These are phyloP conservation scores for Xylaria palmicola DNA, from an alignment of 495 filamentous ascomycete species.

Conservation along the genomic window DNA sequence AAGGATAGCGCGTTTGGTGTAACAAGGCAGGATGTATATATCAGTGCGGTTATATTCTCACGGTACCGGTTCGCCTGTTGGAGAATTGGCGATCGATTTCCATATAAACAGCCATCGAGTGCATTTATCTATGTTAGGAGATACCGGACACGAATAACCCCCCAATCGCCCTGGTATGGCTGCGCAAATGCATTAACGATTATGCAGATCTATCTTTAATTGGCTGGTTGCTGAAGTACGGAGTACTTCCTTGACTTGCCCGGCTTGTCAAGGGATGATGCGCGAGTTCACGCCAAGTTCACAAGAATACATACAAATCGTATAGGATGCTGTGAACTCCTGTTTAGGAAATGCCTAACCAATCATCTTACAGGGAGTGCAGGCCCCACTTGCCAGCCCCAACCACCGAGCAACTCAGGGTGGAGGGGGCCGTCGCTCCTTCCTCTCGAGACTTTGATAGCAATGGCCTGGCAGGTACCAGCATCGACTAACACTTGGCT, in stretches of 20 bases:
- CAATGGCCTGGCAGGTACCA: not conserved
- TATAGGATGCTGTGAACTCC: slow-evolving; percentile 22
- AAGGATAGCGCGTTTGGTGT: not conserved
- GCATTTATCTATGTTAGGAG: too few species aligned
- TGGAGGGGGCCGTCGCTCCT: slow-evolving; percentile 1
- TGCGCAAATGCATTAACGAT: too few species aligned
- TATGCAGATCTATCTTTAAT: too few species aligned
- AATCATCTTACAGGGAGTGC: slow-evolving; percentile 20
- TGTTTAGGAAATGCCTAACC: slow-evolving; percentile 17
- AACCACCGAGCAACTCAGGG: not conserved
- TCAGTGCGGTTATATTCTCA: too few species aligned
- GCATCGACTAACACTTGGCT: slow-evolving; percentile 11
- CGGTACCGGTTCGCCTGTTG: too few species aligned
- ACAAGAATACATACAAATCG: slow-evolving; percentile 16
- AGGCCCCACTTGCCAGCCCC: slow-evolving; percentile 1
- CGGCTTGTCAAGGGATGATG: too few species aligned
- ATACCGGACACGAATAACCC: too few species aligned
- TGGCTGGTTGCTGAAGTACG: too few species aligned
- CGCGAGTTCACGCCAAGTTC: slow-evolving; percentile 10
- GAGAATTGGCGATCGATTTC: too few species aligned
- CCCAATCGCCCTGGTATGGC: too few species aligned
- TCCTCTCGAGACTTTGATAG: slow-evolving; percentile 26
- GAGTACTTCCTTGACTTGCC: too few species aligned
- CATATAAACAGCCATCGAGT: too few species aligned
- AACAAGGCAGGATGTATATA: not conserved